Base-by-base conservation (phyloP, 1,139 yeast species). In the Yamadazyma membranifaciens region DNA sequence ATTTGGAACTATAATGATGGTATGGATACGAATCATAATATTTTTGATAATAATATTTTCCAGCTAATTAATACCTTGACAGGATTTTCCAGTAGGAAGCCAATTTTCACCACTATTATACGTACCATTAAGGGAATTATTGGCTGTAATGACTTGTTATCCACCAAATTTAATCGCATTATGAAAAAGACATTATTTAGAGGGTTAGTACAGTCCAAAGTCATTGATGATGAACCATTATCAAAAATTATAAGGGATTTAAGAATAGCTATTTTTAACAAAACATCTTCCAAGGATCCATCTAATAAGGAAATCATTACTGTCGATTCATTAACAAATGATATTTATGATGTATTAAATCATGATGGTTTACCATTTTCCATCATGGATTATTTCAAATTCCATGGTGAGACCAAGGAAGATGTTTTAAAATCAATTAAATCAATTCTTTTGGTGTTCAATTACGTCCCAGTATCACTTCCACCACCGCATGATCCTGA, bases 41-140 rank as follows among this genome's bases (percentile, higher is more conserved):
- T 47, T 1, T 39, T 57, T 4, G 44, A 56, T 20, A 52, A 49
- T 35, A 38, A 64, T 1, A 31, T 66, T 6, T 56, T 67, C 40
- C 38, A 45, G n/a, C 50, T 70, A 16, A 1, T 62, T 5, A 51
- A 66, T 42, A 62, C 66, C 1, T 24, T 68, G 14, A 54, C 62
- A 3, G 56, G 57, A 22, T 49, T 68, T 25, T 54, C 63, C n/a
- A 16, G 37, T 11, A 46, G 67, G 29, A 63, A 58, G 39, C 73
- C 73, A 3, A 39, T 66, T 7, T 35, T 65, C 2, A 44, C 51
- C 10, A 46, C 55, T n/a, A 25, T 56, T 2, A 22, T 59, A 3
- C 17, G 27, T 3, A 48, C 50, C 9, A 22, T 55, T 1, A 48
- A 46, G 39, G 37, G 40, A 6, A 29, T 46, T 1, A 24, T 60